Evolutionary conservation across 371 early-diverging fungal species (phyloP), one percentile per base, ranked within the genome.

Genomic region (Mycotypha africana): DNA sequence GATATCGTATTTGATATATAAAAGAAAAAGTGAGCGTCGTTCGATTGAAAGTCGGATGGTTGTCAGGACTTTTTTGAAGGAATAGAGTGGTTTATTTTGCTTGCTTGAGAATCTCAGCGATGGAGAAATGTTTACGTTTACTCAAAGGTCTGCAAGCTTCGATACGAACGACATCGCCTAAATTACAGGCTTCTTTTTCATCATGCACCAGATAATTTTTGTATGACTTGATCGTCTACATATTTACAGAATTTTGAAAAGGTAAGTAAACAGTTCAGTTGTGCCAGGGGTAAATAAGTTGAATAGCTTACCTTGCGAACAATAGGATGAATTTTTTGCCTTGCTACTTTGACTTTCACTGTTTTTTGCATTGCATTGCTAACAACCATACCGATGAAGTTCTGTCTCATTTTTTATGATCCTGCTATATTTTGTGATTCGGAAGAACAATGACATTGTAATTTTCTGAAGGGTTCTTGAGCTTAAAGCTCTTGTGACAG

Each of bases 91-190:
- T n/a, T n/a, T n/a, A n/a, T n/a, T n/a, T n/a, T n/a, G n/a, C n/a
- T n/a, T n/a, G n/a, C n/a, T n/a, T n/a, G n/a, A n/a, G n/a, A 47
- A 95, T 84, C 62, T 93, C 92, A 16, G 91, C 91, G 16, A 95
- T 79, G 14, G 84, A 75, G 60, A 93, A 95, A 49, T 82, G 78
- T 74, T 95, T 95, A 67, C 66, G 78, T 65, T 86, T 89, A 76
- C 91, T 90, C 44, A 93, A 50, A 39, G 93, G 93, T 54, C 84
- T 70, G 76, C 91, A 92, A 35, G 89, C 84, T 67, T 95, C 91
- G 44, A 95, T 95, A 40, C 92, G 82, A 22, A 95, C 93, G 49
- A 88, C 79, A 64, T 95, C 96, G 36, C 96, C 96, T 32, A 94
- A 71, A 34, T 81, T 79, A 65, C 92, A 91, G 38, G 77, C 61